Conservation (phyloP, 192 early-diverging fungal species). For the Backusella sp. region DNA sequence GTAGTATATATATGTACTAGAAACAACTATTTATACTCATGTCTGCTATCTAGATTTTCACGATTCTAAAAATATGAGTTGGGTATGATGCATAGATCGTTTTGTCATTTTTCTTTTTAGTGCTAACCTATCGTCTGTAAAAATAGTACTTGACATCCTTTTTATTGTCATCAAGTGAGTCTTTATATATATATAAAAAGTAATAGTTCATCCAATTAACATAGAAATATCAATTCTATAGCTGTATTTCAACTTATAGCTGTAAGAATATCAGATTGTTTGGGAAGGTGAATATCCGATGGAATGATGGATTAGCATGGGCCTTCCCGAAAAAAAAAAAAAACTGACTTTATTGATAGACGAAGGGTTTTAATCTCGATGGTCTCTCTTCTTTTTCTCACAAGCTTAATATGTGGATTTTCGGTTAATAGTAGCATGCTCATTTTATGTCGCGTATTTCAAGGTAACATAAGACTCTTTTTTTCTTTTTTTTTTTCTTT, state of each 20-base stretch:
- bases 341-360: neutral
- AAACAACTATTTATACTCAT: neutral
- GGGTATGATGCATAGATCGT: neutral
- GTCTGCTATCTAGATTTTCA: neutral
- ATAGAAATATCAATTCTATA: neutral
- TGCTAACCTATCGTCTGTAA: neutral
- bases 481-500: too few species aligned
- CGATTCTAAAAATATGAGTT: conserved; percentile 7
- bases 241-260: neutral
- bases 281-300: neutral
- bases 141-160: neutral
- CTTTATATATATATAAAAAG: neutral
- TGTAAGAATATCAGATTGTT: neutral
- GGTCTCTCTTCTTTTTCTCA: neutral
- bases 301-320: neutral
- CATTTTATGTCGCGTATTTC: neutral
- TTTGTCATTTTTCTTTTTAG: neutral
- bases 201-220: neutral
- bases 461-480: neutral
- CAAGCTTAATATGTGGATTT: neutral
- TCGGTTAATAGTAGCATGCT: neutral
- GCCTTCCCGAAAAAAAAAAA: too few species aligned
- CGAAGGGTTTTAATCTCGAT: neutral
- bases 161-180: neutral
- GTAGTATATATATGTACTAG: neutral